A percentile compares a stretch with the other conserved stretches of the same genome.
These are phyloP conservation scores for Apiotrichum veenhuisii DNA, from an alignment of 1,284 basidiomycete genomes.

Conservation along the genomic window DNA sequence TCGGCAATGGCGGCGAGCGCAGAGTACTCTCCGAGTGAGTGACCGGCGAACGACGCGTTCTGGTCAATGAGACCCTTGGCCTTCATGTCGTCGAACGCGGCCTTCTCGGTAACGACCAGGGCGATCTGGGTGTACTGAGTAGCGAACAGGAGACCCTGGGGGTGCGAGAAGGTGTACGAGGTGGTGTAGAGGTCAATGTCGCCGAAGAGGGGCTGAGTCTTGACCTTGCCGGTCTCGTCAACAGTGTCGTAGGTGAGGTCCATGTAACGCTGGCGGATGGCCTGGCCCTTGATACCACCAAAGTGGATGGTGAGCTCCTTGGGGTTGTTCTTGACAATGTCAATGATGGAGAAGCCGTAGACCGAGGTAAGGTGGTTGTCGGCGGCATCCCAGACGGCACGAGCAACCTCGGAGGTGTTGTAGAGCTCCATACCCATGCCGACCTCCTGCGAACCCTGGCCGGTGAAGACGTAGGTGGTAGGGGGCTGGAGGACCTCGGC, in stretches of 20 bases:
- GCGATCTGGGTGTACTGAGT: conserved; percentile 99
- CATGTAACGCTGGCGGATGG: conserved; percentile 97
- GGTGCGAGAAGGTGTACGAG: conserved; percentile 95
- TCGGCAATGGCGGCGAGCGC: conserved; percentile 95
- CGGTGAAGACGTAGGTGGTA: conserved; percentile 96
- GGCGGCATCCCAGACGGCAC: conserved; percentile 94
- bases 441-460: conserved; percentile 95
- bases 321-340: conserved; percentile 96
- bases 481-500: conserved; percentile 89
- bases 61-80: conserved; percentile 89
- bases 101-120: conserved; percentile 94
- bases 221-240: conserved; percentile 90
- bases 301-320: conserved; percentile 98
- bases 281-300: conserved; percentile 97
- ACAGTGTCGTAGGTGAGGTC: conserved; percentile 96
- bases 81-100: conserved; percentile 97
- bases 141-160: conserved; percentile 88
- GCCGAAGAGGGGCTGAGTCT: conserved; percentile 87
- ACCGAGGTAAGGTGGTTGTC: conserved; percentile 88
- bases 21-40: conserved; percentile 97
- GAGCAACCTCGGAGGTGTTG: conserved; percentile 84
- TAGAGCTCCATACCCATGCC: conserved; percentile 99
- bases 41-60: conserved; percentile 90
- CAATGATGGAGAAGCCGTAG: conserved; percentile 94
- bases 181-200: conserved; percentile 89